Base-by-base conservation (phyloP, 257 asterid genomes). In the Marsdenia floribunda region DNA sequence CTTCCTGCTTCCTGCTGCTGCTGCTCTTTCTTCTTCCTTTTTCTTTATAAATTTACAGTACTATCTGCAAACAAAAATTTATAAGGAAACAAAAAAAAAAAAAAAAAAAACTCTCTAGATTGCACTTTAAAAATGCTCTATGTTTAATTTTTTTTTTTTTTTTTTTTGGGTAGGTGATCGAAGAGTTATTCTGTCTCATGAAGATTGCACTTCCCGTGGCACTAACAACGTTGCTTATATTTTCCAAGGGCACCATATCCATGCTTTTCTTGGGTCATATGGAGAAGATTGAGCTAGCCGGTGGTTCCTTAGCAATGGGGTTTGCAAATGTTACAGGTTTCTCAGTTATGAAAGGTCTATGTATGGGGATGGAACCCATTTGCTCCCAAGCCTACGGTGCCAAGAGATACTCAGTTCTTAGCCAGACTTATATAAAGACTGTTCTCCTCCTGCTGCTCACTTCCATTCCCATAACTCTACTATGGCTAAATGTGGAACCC, bases 341-440 rank as follows among this genome's bases (percentile, higher is more conserved):
- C 68, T 90, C 97, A 0, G 91, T 91, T 19, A 87, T 91, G 85
- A 91, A 90, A 65, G 97, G 97, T 0, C 86, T 91, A 0, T 90
- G 96, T 84, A 73, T 86, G 40, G 97, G 95, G 9, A 91, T 91
- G 96, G 97, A 91, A 50, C 96, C 97, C 50, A 88, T 91, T 50
- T 91, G 97, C 82, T 88, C 87, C 85, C 97, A 90, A 50, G 97
- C 97, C 74, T 91, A 72, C 42, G 97, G 97, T 0, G 97, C 97
- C 64, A 83, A 83, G 15, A 82, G 91, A 12, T 83, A 89, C 85
- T 78, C 87, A 2, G 66, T 91, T 47, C 81, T 91, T 40, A 73
- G 77, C 83, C 96, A 91, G 33, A 90, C 94, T 1, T 91, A 88
- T 76, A 74, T 87, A 55, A 87, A 85, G 59, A 90, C 90, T n/a